Base-by-base conservation (phyloP, 176 grass and related monocot species). In the Melocanna baccifera region DNA sequence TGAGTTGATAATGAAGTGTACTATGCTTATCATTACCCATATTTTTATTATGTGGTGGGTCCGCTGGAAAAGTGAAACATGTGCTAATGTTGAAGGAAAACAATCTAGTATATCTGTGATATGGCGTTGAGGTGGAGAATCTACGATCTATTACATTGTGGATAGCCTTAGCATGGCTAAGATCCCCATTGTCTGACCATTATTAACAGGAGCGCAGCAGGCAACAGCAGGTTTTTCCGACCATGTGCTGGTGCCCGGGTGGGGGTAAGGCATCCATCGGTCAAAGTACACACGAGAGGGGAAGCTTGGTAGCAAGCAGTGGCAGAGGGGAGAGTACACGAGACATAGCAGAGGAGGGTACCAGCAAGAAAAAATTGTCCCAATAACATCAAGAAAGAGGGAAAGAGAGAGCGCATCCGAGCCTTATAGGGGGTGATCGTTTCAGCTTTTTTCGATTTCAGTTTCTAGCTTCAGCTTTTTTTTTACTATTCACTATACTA, bases 301-400 rank as follows among this genome's bases (percentile, higher is more conserved):
- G 42, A 58, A 77, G 74, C 34, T 26, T 29, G 56, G 26, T 6
- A 23, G 75, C 75, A 20, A 45, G 36, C 39, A 79, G 77, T 47
- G n/a, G 83, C 52, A 62, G 70, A 39, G 19, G 36, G 30, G 46
- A 20, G 62, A 10, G 63, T 71, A 81, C 64, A 26, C 66, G 28
- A 29, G 72, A 87, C 72, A 78, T 26, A 30, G 46, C 45, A 55
- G 80, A 58, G 67, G 34, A 67, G 28, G 39, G 72, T 72, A 74
- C 62, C 28, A 48, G 84, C 79, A 34, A 83, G 74, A 87, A 90
- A 90, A 86, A 90, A 90, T 90, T 90, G 88, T 87, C 56, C 56
- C 56, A 43, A 78, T 62, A 82, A 52, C 55, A 55, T 43, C 58
- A 12, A 61, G 46, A 66, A 40, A 40, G 59, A n/a, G 36, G 10